phyloP scores from a whole-genome alignment of 257 asterid genomes.

The Solanum piurae region DNA sequence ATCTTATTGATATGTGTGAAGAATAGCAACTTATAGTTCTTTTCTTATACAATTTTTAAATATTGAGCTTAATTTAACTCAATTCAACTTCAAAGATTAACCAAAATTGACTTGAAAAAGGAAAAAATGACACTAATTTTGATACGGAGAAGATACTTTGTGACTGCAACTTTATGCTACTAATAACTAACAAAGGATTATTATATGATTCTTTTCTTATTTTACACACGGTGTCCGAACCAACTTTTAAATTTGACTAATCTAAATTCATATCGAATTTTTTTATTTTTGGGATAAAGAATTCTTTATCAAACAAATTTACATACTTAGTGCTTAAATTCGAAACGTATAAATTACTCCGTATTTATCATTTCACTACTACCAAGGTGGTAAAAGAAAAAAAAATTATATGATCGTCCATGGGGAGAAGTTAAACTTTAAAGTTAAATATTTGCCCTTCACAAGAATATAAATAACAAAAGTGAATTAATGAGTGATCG shows the following conservation, averaged over 20 bases:
- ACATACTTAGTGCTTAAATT: not conserved
- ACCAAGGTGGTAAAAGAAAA: not conserved
- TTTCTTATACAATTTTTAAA: not conserved
- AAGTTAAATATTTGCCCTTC: not conserved
- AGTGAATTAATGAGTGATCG: not conserved
- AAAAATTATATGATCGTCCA: not conserved
- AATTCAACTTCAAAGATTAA: not conserved
- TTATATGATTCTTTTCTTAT: not conserved
- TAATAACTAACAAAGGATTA: not conserved
- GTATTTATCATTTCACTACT: not conserved
- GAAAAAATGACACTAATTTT: not conserved
- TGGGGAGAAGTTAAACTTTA: not conserved
- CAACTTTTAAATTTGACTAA: not conserved
- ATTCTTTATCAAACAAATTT: fast-evolving
- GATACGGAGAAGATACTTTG: not conserved
- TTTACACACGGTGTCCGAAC: fast-evolving
- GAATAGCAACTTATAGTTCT: not conserved
- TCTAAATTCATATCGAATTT: fast-evolving
- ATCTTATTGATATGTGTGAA: not conserved
- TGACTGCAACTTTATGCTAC: not conserved
- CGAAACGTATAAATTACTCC: fast-evolving
- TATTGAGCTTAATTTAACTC: not conserved
- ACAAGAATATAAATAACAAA: not conserved
- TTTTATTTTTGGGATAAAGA: fast-evolving
- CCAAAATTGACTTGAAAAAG: fast-evolving